Percentiles rank a stretch among this genome's conserved stretches.
These are phyloP conservation scores for Ammopiptanthus mongolicus DNA, from an alignment of 306 rosid genomes.

Conservation along the genomic window DNA sequence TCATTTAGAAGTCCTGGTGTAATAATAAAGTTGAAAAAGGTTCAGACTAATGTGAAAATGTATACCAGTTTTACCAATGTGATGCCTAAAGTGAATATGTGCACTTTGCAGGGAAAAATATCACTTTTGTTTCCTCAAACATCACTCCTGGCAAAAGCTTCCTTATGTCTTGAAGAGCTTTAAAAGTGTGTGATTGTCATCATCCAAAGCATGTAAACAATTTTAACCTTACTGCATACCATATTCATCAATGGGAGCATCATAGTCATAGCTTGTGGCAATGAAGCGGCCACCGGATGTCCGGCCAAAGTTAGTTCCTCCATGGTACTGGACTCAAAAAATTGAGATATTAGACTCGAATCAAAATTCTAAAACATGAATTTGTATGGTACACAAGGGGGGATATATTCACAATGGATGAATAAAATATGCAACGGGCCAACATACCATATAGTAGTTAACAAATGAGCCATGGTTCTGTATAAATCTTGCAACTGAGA, in stretches of 20 bases:
- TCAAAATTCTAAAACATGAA: neutral
- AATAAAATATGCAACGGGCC: neutral
- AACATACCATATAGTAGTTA: slow-evolving; percentile 83
- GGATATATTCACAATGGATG: neutral
- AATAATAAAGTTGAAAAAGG: slow-evolving; percentile 12
- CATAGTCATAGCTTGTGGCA: slow-evolving; percentile 93
- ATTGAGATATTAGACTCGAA: neutral
- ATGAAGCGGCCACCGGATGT: slow-evolving; percentile 86
- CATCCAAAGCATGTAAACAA: neutral
- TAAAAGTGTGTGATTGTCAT: neutral
- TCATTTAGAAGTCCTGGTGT: slow-evolving; percentile 38
- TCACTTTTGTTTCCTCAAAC: neutral
- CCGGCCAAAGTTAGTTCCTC: slow-evolving; percentile 96
- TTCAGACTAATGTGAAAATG: slow-evolving; percentile 12
- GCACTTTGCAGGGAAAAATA: neutral
- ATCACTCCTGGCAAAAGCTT: neutral
- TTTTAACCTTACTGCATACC: slow-evolving; percentile 40
- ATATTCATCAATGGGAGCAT: slow-evolving; percentile 90
- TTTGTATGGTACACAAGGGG: neutral
- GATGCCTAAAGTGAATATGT: slow-evolving; percentile 7
- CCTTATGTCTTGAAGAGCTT: neutral
- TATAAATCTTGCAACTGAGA: slow-evolving; percentile 77
- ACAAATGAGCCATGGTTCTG: slow-evolving; percentile 86
- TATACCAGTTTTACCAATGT: neutral
- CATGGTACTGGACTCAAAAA: slow-evolving; percentile 63